These are phyloP conservation scores for Ceratocystis colombiana DNA, from an alignment of 2,329 filamentous ascomycete genomes.

Conservation along the genomic window DNA sequence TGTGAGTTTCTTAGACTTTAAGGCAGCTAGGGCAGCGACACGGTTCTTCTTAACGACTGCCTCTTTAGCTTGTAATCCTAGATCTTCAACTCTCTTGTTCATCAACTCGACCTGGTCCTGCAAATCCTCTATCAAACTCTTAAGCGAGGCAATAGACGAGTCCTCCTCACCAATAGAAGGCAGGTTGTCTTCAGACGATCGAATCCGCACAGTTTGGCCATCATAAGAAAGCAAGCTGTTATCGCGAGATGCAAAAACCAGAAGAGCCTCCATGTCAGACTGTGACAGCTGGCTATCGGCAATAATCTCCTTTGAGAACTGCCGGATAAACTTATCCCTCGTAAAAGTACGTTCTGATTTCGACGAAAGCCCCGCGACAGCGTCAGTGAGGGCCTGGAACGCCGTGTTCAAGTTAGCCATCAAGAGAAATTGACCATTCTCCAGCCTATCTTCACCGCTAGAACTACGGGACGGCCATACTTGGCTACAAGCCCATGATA, in stretches of 20 bases:
- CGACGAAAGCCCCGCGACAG: conserved; percentile 36
- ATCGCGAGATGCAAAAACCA: conserved; percentile 60
- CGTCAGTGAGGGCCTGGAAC: conserved; percentile 44
- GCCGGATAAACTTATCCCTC: conserved; percentile 51
- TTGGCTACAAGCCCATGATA: conserved; percentile 66
- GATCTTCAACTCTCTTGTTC: conserved; percentile 52
- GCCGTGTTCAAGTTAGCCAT: conserved; percentile 52
- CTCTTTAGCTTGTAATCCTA: conserved; percentile 55
- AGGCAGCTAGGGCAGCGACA: conserved; percentile 61
- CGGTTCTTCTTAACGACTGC: conserved; percentile 65
- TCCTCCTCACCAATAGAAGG: conserved; percentile 63
- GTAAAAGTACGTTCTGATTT: conserved; percentile 60
- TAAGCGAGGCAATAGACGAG: conserved; percentile 69
- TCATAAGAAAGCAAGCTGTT: conserved; percentile 50
- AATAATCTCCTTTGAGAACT: conserved; percentile 46
- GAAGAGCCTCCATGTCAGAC: conserved; percentile 57
- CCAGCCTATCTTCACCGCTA: conserved; percentile 45
- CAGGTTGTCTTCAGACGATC: conserved; percentile 33
- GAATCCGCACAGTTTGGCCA: conserved; percentile 65
- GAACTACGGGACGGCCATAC: conserved; percentile 49
- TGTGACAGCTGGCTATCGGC: conserved; percentile 45
- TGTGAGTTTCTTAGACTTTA: conserved; percentile 72
- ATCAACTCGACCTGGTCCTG: conserved; percentile 62
- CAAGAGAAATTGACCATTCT: conserved; percentile 54
- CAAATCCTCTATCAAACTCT: conserved; percentile 64